A percentile compares a stretch with the other conserved stretches of the same genome.
phyloP scores from a whole-genome alignment of 1,284 basidiomycete genomes.

The Boletus semigastroideus region DNA sequence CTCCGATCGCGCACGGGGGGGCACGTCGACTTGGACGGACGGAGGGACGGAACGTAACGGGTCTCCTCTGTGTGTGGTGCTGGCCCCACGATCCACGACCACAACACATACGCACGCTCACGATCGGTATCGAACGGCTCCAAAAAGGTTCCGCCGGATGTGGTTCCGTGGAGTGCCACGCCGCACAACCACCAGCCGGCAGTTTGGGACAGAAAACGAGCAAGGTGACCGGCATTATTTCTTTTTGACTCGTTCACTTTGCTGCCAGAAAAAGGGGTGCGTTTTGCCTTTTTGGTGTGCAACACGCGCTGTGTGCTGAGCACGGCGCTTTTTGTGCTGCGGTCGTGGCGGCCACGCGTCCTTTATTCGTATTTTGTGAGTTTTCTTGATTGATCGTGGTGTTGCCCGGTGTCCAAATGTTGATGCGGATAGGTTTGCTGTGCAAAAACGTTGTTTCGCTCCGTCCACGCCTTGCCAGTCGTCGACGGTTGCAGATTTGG shows the following conservation, averaged over 20 bases:
- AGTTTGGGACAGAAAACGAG: too few relatives aligned
- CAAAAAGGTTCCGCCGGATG: slow-evolving; percentile 23
- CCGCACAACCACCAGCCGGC: neutral
- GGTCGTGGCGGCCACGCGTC: slow-evolving; percentile 27
- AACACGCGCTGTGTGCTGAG: slow-evolving; percentile 14
- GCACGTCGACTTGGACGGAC: neutral
- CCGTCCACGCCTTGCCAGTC: neutral
- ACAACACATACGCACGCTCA: neutral
- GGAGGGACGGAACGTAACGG: neutral
- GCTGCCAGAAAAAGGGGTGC: slow-evolving; percentile 11
- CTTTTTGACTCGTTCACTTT: neutral
- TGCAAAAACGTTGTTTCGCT: slow-evolving; percentile 9
- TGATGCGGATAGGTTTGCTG: slow-evolving; percentile 6
- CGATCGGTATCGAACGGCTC: slow-evolving; percentile 19
- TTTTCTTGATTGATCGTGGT: neutral
- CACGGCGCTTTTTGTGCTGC: slow-evolving; percentile 11
- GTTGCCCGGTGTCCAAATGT: neutral
- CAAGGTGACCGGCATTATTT: slow-evolving; percentile 9
- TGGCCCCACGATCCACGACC: slow-evolving; percentile 22
- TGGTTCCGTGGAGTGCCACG: slow-evolving; percentile 20
- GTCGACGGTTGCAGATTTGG: neutral
- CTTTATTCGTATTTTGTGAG: too few relatives aligned
- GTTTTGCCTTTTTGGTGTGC: slow-evolving; percentile 24
- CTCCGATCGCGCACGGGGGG: neutral
- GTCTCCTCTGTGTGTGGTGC: slow-evolving; percentile 12